Percentiles rank a stretch among this genome's conserved stretches.
These are phyloP conservation scores for Chrysosporium queenslandicum DNA, from an alignment of 2,329 filamentous ascomycete species.

Conservation along the genomic window DNA sequence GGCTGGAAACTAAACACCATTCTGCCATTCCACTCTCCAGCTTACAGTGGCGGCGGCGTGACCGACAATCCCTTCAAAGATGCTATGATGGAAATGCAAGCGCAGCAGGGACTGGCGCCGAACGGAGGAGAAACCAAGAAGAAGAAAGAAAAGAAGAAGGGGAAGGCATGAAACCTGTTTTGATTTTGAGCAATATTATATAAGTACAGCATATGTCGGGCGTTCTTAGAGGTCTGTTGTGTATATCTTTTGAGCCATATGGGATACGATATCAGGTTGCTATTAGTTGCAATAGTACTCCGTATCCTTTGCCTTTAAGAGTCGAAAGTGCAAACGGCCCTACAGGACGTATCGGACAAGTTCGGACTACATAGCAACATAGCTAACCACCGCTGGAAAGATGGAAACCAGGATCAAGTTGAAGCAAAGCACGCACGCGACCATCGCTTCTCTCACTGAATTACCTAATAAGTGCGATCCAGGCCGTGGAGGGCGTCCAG, in stretches of 20 bases:
- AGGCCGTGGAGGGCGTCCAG: background rate
- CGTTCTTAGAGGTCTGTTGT: too few species aligned
- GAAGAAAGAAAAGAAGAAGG: conserved; percentile 44
- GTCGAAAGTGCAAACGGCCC: too few species aligned
- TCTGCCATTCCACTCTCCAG: conserved; percentile 77
- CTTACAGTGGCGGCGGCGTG: conserved; percentile 84
- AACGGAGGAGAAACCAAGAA: conserved; percentile 38
- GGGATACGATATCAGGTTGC: background rate
- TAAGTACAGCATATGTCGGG: background rate
- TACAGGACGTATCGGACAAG: too few species aligned
- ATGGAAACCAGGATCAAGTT: too few species aligned
- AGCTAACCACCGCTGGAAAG: too few species aligned
- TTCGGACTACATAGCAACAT: too few species aligned
- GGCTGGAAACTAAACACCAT: conserved; percentile 86
- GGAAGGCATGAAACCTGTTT: conserved; percentile 26
- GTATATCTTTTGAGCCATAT: too few species aligned
- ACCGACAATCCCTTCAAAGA: conserved; percentile 92
- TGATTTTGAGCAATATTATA: too few species aligned
- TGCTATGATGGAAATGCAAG: conserved; percentile 88
- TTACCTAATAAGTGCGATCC: background rate
- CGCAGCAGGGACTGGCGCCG: conserved; percentile 39
- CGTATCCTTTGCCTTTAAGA: too few species aligned
- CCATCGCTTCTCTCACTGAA: background rate
- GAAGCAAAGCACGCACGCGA: background rate
- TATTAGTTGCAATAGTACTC: too few species aligned